These are phyloP conservation scores for Vanderwaltozyma polyspora DNA, from an alignment of 805 yeast genomes.

Conservation along the genomic window DNA sequence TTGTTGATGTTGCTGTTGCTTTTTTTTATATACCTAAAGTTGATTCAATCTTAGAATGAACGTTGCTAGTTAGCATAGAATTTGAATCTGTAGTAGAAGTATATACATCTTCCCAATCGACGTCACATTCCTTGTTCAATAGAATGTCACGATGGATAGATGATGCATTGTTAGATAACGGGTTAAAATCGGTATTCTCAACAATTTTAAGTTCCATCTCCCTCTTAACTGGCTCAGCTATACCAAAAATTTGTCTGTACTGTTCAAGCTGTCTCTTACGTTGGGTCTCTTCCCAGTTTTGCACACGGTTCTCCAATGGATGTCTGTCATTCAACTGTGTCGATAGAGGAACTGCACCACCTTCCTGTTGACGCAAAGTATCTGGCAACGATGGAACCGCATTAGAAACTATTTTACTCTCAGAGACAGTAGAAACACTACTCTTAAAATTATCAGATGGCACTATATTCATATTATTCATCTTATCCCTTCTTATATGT, in stretches of 20 bases:
- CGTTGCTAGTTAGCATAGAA: constrained; percentile 35
- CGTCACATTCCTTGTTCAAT: constrained; percentile 57
- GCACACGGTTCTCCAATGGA: constrained; percentile 70
- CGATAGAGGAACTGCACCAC: constrained; percentile 41
- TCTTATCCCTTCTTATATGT: no score
- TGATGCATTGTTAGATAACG: constrained; percentile 35
- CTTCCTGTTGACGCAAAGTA: constrained; percentile 51
- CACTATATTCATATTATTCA: constrained; percentile 35
- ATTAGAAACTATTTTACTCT: constrained; percentile 41
- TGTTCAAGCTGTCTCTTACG: constrained; percentile 59
- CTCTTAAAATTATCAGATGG: constrained; percentile 41
- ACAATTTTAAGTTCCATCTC: constrained; percentile 80
- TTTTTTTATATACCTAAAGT: constrained; percentile 40
- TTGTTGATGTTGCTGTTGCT: no score
- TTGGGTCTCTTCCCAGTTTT: constrained; percentile 73
- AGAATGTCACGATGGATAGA: constrained; percentile 67
- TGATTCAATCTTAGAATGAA: constrained; percentile 67
- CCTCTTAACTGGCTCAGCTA: constrained; percentile 87
- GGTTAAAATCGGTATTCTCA: constrained; percentile 57
- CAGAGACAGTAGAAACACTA: constrained; percentile 39
- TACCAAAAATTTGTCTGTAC: constrained; percentile 75
- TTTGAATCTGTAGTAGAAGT: constrained; percentile 32
- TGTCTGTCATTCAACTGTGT: constrained; percentile 67
- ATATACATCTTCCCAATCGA: constrained; percentile 94
- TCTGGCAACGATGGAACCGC: constrained; percentile 66